Percentiles rank a stretch among this genome's conserved stretches.
Conservation (phyloP, 805 yeast genomes). For the Barnettozyma sp. region DNA sequence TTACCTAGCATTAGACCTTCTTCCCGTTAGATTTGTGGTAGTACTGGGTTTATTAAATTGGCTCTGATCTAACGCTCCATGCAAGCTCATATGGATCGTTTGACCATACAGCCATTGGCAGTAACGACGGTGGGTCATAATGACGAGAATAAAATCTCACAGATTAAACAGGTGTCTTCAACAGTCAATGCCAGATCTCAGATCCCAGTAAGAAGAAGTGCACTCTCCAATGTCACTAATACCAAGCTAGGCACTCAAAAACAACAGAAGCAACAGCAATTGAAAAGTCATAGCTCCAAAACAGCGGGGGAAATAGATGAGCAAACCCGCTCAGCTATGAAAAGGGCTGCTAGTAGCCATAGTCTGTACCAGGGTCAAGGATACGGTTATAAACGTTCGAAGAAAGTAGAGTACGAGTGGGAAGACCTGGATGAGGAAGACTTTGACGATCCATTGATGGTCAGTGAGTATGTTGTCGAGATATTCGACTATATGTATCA, state of each 20-base stretch:
- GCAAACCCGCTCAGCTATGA: slow-evolving; percentile 48
- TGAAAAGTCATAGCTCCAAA: not conserved
- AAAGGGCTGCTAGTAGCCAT: slow-evolving; percentile 26
- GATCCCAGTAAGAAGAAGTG: slow-evolving; percentile 26
- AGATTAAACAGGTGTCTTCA: slow-evolving; percentile 2
- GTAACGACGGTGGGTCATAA: no score
- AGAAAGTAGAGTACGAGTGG: slow-evolving; percentile 38
- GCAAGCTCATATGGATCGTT: slow-evolving; percentile 12
- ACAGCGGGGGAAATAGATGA: slow-evolving; percentile 12
- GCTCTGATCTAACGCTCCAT: no score
- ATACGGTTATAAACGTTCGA: slow-evolving; percentile 16
- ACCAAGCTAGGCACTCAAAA: slow-evolving; percentile 18
- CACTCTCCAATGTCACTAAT: slow-evolving; percentile 24
- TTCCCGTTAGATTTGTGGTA: not conserved
- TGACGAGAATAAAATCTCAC: slow-evolving; percentile 20
- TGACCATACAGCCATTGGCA: slow-evolving; percentile 9
- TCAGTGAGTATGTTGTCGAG: slow-evolving; percentile 83
- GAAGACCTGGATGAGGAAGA: slow-evolving; percentile 80
- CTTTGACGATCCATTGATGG: slow-evolving; percentile 81
- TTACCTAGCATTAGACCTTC: not conserved
- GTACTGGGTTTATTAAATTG: no score
- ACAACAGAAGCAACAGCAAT: slow-evolving; percentile 1
- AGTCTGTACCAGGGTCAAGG: slow-evolving; percentile 9
- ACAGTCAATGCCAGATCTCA: slow-evolving; percentile 15
- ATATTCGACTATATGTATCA: slow-evolving; percentile 75